phyloP scores from a whole-genome alignment of 306 rosid genomes.

The Cucumis cinereus region DNA sequence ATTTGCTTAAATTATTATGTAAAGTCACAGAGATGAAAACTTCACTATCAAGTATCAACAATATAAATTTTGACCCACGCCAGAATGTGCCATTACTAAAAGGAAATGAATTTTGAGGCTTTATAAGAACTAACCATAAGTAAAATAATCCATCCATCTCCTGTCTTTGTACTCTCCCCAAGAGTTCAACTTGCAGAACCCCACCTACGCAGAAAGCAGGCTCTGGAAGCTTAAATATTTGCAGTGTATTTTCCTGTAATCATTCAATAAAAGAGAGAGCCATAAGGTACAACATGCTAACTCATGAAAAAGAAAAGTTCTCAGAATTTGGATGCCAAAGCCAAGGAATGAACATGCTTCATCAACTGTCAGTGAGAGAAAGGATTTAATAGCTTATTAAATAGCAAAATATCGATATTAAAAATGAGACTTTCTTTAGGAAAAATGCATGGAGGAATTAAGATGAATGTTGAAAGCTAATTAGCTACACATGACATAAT shows the following conservation, averaged over 20 bases:
- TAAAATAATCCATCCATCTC: slow-evolving; percentile 35
- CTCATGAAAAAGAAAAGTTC: neutral
- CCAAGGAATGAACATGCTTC: neutral
- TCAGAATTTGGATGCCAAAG: neutral
- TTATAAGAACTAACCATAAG: slow-evolving; percentile 27
- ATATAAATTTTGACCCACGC: neutral
- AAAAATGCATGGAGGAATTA: neutral
- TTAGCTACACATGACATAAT: neutral
- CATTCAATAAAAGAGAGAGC: neutral
- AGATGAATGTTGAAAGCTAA: neutral
- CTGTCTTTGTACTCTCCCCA: slow-evolving; percentile 46
- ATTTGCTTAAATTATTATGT: too few relatives aligned
- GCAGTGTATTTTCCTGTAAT: slow-evolving; percentile 37
- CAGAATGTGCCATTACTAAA: neutral
- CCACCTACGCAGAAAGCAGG: slow-evolving; percentile 55
- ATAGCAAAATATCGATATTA: neutral
- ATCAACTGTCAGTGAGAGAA: neutral
- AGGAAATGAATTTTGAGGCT: neutral
- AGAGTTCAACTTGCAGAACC: slow-evolving; percentile 41
- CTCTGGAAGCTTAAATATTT: slow-evolving; percentile 48
- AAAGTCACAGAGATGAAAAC: too few relatives aligned
- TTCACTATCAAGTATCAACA: neutral
- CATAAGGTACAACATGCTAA: neutral
- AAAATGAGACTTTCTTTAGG: neutral
- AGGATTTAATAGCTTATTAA: neutral